Evolutionary conservation across 805 yeast species (phyloP), one percentile per base, ranked within the genome.

Genomic region (Debaryomyces maramus): DNA sequence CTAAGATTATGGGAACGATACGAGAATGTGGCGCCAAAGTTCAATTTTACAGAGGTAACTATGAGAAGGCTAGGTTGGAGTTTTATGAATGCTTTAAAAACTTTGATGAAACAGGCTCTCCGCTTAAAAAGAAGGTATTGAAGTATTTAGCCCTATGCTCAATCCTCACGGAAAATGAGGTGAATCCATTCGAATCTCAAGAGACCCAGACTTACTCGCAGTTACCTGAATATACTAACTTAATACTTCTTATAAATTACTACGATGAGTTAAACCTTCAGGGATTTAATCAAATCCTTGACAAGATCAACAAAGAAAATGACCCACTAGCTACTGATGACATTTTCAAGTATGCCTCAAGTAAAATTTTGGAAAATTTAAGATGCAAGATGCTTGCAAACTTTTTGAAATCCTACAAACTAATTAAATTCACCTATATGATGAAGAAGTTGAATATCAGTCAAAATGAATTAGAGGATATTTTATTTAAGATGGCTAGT

Each of bases 21-120:
- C 73, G 79, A 45, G 91, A 86, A 56, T 81, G 88, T 47, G 87
- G 88, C 0, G 95, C 89, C 2, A 74, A 79, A 38, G 71, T 86
- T 46, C 73, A 77, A 36, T 80, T 85, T 72, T 68, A 75, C 44
- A 73, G 77, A 35, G 75, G 73, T 10, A 77, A 80, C 45, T 86
- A 75, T 67, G 78, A 73, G 23, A 59, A 58, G 35, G 88, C 87
- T 0, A 66, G 81, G 7, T 72, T 82, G 26, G 91, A 89, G 11
- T 81, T 81, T 45, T 73, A 73, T 31, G 72, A 63, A 34, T 73
- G 68, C 34, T 70, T 70, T 46, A 70, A 70, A 44, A 63, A 56
- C 40, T 70, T 61, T 43, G 75, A 70, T 45, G 75, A 69, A 52
- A 70, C 72, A 17, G 75, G 75, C 6, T 62, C 72, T 36, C 45